Conservation (phyloP, 2,329 filamentous ascomycete species). For the Blastomyces silverae region DNA sequence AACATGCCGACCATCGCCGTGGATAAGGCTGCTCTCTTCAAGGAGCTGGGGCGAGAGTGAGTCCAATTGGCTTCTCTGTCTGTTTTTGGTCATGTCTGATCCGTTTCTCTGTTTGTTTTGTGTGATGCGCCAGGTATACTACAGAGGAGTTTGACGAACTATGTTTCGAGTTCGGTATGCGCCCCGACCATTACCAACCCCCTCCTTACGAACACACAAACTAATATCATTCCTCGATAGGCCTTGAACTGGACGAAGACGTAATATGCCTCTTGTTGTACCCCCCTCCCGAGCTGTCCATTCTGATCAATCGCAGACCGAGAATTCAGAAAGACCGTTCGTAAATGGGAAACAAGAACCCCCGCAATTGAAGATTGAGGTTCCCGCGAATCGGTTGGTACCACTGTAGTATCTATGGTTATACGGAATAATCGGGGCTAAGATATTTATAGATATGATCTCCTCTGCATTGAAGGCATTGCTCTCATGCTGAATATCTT, state of each 20-base stretch:
- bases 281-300: slow-evolving; percentile 23
- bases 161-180: slow-evolving; percentile 85
- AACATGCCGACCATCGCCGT: slow-evolving; percentile 94
- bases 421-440: slow-evolving; percentile 21
- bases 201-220: slow-evolving; percentile 20
- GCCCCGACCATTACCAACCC: neutral
- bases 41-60: slow-evolving; percentile 83
- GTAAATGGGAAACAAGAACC: slow-evolving; percentile 76
- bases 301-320: slow-evolving; percentile 48
- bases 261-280: slow-evolving; percentile 32
- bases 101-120: slow-evolving; percentile 7
- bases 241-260: slow-evolving; percentile 94
- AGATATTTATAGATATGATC: slow-evolving; percentile 56
- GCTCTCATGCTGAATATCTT: slow-evolving; percentile 95
- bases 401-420: neutral
- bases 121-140: slow-evolving; percentile 57
- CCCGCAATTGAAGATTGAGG: slow-evolving; percentile 94
- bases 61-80: slow-evolving; percentile 33
- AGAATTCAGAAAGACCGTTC: slow-evolving; percentile 64
- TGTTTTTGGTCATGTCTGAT: slow-evolving; percentile 17
- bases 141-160: slow-evolving; percentile 93
- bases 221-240: slow-evolving; percentile 31
- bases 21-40: slow-evolving; percentile 92
- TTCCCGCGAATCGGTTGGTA: slow-evolving; percentile 81
- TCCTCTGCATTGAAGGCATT: slow-evolving; percentile 97